These are phyloP conservation scores for Curvularia sp. DNA, from an alignment of 2,329 filamentous ascomycete species.

Conservation along the genomic window DNA sequence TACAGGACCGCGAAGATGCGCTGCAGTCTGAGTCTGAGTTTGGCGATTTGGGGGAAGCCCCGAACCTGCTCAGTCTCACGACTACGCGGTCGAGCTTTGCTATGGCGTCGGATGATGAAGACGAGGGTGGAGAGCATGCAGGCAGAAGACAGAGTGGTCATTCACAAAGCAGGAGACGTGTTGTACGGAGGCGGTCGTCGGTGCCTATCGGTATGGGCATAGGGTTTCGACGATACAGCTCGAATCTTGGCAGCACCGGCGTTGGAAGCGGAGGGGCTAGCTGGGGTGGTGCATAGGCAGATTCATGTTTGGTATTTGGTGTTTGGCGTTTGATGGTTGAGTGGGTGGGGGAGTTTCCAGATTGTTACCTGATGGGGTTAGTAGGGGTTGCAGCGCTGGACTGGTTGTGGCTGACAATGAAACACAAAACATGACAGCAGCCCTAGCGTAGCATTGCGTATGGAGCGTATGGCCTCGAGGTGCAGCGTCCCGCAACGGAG, in stretches of 20 bases:
- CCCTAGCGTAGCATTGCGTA: background rate
- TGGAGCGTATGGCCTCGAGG: background rate
- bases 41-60: constrained; percentile 41
- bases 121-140: constrained; percentile 16
- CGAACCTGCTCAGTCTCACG: constrained; percentile 45
- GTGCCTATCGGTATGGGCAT: constrained; percentile 57
- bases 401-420: background rate
- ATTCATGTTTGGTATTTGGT: background rate
- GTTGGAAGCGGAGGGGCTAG: constrained; percentile 44
- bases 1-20: constrained; percentile 23
- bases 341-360: background rate
- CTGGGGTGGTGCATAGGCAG: constrained; percentile 39
- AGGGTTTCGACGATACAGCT: constrained; percentile 55
- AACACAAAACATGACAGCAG: background rate
- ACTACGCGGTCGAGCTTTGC: constrained; percentile 41
- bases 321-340: constrained; percentile 1
- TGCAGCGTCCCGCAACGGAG: background rate
- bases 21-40: constrained; percentile 49
- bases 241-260: constrained; percentile 54
- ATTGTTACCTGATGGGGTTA: background rate
- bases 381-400: background rate
- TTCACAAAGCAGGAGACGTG: constrained; percentile 44
- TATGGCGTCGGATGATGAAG: constrained; percentile 35
- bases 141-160: constrained; percentile 32
- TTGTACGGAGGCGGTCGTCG: constrained; percentile 50